These are phyloP conservation scores for Cyclotella kingstonii DNA, from an alignment of 108 stramenopile genomes.

Conservation along the genomic window DNA sequence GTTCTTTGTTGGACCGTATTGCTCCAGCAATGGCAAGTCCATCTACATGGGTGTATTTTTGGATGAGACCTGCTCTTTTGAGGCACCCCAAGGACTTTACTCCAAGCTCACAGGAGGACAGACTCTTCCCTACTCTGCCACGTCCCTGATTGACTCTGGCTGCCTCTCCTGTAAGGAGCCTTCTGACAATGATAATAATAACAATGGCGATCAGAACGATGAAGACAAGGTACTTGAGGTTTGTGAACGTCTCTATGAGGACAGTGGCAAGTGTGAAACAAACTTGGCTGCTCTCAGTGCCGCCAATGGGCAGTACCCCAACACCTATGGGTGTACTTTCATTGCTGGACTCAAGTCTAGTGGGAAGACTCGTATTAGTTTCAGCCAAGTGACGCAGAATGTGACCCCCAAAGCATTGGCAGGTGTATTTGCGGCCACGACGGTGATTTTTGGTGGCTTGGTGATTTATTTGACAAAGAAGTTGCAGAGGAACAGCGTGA, in stretches of 20 bases:
- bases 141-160: conserved; percentile 52
- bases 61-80: conserved; percentile 65
- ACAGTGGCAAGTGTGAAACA: conserved; percentile 73
- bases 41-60: conserved; percentile 75
- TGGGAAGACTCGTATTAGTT: conserved; percentile 1
- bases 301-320: conserved; percentile 39
- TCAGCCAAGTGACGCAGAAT: background rate
- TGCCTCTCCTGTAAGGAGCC: conserved; percentile 70
- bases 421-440: conserved; percentile 60
- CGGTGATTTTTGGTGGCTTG: conserved; percentile 59
- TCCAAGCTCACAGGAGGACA: conserved; percentile 58
- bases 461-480: conserved; percentile 68
- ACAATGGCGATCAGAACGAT: conserved; percentile 39
- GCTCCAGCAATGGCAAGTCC: conserved; percentile 60
- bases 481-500: conserved; percentile 59
- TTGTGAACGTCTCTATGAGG: conserved; percentile 61
- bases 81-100: conserved; percentile 52
- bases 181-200: conserved; percentile 39
- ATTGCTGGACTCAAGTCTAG: conserved; percentile 51
- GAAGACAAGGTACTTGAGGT: conserved; percentile 54
- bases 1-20: conserved; percentile 76
- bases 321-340: conserved; percentile 62
- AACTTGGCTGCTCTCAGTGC: conserved; percentile 26
- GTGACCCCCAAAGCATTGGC: conserved; percentile 35
- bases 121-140: conserved; percentile 56